Conservation (phyloP, 1,284 basidiomycete species). For the Blastosporella zonata region DNA sequence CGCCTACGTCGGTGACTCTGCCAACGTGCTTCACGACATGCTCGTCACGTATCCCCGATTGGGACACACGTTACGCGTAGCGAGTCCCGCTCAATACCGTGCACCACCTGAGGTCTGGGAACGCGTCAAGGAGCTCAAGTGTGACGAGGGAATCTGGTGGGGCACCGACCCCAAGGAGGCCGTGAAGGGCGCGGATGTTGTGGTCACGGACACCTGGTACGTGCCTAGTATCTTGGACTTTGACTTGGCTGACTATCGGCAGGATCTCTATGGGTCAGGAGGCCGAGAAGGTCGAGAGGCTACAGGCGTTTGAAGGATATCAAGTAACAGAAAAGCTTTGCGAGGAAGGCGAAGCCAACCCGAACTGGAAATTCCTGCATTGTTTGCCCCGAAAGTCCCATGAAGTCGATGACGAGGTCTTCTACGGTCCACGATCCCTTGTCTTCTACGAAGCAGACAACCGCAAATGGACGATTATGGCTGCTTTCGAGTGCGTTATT, state of each 20-base stretch:
- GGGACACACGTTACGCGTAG: conserved; percentile 85
- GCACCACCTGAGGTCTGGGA: conserved; percentile 82
- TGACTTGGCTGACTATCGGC: not conserved
- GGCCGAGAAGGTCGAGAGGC: conserved; percentile 85
- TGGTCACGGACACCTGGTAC: conserved; percentile 95
- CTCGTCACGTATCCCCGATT: conserved; percentile 91
- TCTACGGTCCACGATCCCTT: conserved; percentile 73
- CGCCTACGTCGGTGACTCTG: conserved; percentile 93
- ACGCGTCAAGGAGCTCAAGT: conserved; percentile 66
- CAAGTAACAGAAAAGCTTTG: conserved; percentile 91
- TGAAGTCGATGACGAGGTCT: conserved; percentile 93
- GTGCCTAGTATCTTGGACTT: conserved; percentile 21
- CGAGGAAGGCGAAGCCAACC: conserved; percentile 75
- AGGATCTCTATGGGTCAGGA: conserved; percentile 99
- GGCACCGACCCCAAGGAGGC: conserved; percentile 81
- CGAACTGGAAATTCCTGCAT: conserved; percentile 94
- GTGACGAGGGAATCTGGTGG: conserved; percentile 75
- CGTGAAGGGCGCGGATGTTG: conserved; percentile 86
- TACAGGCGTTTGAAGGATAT: conserved; percentile 89
- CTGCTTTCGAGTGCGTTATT: conserved; percentile 73
- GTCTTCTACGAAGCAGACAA: conserved; percentile 81
- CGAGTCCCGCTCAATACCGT: conserved; percentile 74
- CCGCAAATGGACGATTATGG: conserved; percentile 94
- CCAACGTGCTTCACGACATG: conserved; percentile 98
- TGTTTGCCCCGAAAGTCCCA: conserved; percentile 91